phyloP scores from a whole-genome alignment of 208 protist species.

The Trypanosoma rangeli region DNA sequence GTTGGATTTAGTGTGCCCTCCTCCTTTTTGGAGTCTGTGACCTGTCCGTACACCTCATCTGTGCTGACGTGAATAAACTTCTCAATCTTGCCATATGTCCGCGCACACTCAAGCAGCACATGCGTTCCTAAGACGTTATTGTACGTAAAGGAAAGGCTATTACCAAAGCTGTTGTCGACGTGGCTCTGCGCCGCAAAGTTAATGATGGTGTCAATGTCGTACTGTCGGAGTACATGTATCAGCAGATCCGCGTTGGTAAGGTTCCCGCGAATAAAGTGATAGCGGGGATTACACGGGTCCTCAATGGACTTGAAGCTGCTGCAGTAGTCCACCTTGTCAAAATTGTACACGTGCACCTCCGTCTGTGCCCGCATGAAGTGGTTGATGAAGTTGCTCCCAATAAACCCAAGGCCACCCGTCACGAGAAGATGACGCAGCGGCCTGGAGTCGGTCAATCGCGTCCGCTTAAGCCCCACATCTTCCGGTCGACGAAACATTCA shows the following conservation, averaged over 20 bases:
- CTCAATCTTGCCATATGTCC: constrained; percentile 61
- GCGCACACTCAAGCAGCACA: constrained; percentile 85
- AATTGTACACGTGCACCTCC: constrained; percentile 62
- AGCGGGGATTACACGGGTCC: constrained; percentile 42
- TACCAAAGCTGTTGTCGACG: constrained; percentile 94
- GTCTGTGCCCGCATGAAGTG: constrained; percentile 67
- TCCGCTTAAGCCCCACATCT: background rate
- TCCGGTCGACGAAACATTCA: constrained; percentile 24
- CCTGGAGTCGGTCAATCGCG: constrained; percentile 20
- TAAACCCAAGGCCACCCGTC: constrained; percentile 83
- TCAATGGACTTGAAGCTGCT: constrained; percentile 52
- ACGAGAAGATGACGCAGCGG: constrained; percentile 59
- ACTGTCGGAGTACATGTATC: constrained; percentile 50
- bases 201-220: constrained; percentile 93
- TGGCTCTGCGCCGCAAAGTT: constrained; percentile 95
- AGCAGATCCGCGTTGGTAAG: constrained; percentile 73
- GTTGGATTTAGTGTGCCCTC: constrained; percentile 86
- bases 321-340: constrained; percentile 94
- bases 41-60: constrained; percentile 96
- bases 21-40: constrained; percentile 35
- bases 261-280: constrained; percentile 84
- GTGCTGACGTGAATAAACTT: constrained; percentile 95
- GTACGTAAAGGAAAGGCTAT: constrained; percentile 91
- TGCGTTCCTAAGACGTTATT: constrained; percentile 96
- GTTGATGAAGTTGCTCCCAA: constrained; percentile 77